Conservation (phyloP, 768 basidiomycete genomes). For the Coprinopsis cinerea region DNA sequence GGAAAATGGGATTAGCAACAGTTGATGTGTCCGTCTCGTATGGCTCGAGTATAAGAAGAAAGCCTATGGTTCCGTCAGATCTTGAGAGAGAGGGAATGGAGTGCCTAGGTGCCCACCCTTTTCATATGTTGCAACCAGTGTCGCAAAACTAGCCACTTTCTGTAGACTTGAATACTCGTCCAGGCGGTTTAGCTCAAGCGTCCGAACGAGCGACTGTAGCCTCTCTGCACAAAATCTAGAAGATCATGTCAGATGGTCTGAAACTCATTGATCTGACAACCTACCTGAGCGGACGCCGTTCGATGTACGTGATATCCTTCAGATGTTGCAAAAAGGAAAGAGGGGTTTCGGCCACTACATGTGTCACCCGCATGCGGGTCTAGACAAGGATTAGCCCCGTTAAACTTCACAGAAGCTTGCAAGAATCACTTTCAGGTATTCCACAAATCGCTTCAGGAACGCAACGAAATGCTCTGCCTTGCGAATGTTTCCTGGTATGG, state of each 20-base stretch:
- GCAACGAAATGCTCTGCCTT: conserved; percentile 99
- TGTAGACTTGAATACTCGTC: conserved; percentile 92
- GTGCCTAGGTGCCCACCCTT: conserved; percentile 68
- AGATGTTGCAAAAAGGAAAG: conserved; percentile 95
- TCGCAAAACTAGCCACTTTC: conserved; percentile 95
- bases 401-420: background rate
- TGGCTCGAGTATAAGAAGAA: conserved; percentile 93
- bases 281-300: conserved; percentile 84
- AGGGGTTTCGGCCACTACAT: conserved; percentile 98
- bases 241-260: no score
- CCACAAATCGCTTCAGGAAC: conserved; percentile 95
- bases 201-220: conserved; percentile 88
- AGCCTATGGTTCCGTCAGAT: conserved; percentile 48
- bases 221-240: conserved; percentile 93
- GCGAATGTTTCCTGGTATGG: conserved; percentile 95
- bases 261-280: conserved; percentile 19
- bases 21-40: conserved; percentile 99
- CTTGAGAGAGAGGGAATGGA: conserved; percentile 3
- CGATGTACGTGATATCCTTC: conserved; percentile 98
- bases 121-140: conserved; percentile 95
- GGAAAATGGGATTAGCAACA: conserved; percentile 97
- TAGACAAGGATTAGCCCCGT: conserved; percentile 23
- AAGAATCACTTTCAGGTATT: conserved; percentile 85
- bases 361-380: conserved; percentile 99
- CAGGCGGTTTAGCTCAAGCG: conserved; percentile 79